A percentile compares a stretch with the other conserved stretches of the same genome.
Evolutionary conservation across 2,329 filamentous ascomycete species (phyloP).

Genomic region (Apiospora rasikravindrae): DNA sequence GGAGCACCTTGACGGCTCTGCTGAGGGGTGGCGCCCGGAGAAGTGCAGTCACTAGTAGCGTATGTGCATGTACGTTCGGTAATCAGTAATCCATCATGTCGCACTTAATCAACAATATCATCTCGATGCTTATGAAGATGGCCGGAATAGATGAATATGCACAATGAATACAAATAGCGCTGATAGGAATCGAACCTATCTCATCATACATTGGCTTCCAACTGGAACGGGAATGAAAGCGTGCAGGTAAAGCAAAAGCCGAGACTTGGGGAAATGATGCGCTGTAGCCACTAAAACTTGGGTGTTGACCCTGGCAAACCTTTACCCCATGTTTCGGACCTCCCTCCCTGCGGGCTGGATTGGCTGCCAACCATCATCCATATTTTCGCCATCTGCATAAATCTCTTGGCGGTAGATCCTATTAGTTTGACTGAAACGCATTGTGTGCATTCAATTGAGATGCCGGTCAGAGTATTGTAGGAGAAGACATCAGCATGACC

Average conservation of each 20-base stretch:
- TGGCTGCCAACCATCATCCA: neutral
- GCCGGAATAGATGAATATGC: too few relatives aligned
- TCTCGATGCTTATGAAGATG: neutral
- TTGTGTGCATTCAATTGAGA: neutral
- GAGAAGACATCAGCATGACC: neutral
- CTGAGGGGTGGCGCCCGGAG: too few relatives aligned
- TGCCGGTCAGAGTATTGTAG: neutral
- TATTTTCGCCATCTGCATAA: neutral
- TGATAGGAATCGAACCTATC: too few relatives aligned
- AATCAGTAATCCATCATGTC: neutral
- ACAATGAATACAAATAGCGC: too few relatives aligned
- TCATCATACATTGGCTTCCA: too few relatives aligned
- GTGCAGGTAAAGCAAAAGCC: neutral
- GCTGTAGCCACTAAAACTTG: constrained; percentile 11
- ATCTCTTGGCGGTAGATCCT: neutral
- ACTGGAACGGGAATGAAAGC: too few relatives aligned
- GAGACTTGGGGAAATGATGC: neutral
- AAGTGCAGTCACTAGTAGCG: neutral
- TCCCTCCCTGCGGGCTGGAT: neutral
- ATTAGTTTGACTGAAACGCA: neutral
- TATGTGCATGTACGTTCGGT: neutral
- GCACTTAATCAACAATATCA: neutral
- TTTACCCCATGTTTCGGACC: constrained; percentile 8
- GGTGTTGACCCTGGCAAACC: neutral
- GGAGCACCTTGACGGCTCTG: neutral